A percentile compares a stretch with the other conserved stretches of the same genome.
These are phyloP conservation scores for Hypoxylon rickii DNA, from an alignment of 495 filamentous ascomycete species.

Conservation along the genomic window DNA sequence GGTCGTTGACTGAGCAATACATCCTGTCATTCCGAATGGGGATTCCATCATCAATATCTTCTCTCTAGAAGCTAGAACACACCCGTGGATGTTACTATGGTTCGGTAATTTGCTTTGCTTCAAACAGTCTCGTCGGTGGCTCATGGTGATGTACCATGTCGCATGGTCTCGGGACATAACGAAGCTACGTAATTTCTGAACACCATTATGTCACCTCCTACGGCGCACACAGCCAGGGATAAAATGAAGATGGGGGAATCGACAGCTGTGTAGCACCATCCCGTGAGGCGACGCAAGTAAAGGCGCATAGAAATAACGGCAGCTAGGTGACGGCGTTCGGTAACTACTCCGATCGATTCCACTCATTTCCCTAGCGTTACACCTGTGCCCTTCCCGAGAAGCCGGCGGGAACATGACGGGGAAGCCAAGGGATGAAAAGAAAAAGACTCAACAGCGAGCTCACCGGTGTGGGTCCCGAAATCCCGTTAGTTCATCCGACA, in stretches of 20 bases:
- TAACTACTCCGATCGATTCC: conserved; percentile 18
- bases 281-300: conserved; percentile 12
- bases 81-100: too few species aligned
- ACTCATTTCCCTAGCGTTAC: conserved; percentile 23
- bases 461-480: conserved; percentile 32
- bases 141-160: too few species aligned
- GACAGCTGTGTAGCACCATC: background rate
- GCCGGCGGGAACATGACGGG: conserved; percentile 26
- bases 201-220: background rate
- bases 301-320: conserved; percentile 16
- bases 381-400: conserved; percentile 19
- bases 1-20: too few species aligned
- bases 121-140: too few species aligned
- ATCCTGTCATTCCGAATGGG: too few species aligned
- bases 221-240: background rate
- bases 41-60: too few species aligned
- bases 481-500: conserved; percentile 14
- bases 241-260: background rate
- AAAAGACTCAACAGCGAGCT: conserved; percentile 18
- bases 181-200: too few species aligned
- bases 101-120: too few species aligned
- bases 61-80: too few species aligned
- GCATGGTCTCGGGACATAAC: too few species aligned
- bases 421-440: conserved; percentile 21
- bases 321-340: background rate